phyloP scores from a whole-genome alignment of 108 stramenopile species.

The Nitzschia sp. region DNA sequence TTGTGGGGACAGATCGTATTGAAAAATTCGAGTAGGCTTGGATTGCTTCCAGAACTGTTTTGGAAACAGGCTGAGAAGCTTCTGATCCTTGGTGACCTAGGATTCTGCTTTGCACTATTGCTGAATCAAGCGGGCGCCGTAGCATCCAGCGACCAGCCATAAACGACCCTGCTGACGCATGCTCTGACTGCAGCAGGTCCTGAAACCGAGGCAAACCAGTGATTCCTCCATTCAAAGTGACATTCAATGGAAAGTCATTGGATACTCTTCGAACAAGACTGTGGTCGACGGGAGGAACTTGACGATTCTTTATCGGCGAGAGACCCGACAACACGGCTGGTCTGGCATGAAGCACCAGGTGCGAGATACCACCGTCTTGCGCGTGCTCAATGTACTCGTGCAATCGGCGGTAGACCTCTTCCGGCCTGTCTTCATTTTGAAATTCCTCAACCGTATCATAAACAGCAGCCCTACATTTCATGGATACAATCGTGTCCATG shows the following conservation, averaged over 20 bases:
- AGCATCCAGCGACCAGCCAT: conserved; percentile 59
- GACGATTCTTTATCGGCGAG: conserved; percentile 51
- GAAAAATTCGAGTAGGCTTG: not conserved
- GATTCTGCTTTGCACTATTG: not conserved
- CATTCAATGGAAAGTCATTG: conserved; percentile 40
- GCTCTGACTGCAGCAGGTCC: not conserved
- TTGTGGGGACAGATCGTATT: not conserved
- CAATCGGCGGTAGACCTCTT: conserved; percentile 33
- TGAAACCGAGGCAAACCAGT: conserved; percentile 30
- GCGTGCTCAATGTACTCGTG: conserved; percentile 32
- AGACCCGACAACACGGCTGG: conserved; percentile 50
- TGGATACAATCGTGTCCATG: conserved; percentile 10
- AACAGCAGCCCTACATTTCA: conserved; percentile 51
- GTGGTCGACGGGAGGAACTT: conserved; percentile 51
- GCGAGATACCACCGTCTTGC: conserved; percentile 34
- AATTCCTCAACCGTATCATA: conserved; percentile 41
- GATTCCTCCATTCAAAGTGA: conserved; percentile 63
- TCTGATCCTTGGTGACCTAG: not conserved
- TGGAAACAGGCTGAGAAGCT: not conserved
- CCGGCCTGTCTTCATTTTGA: not conserved
- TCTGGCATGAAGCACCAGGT: conserved; percentile 55
- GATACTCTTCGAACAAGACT: conserved; percentile 40
- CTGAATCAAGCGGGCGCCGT: conserved; percentile 47
- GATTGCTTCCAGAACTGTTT: not conserved
- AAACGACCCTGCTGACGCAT: not conserved